Percentiles rank a stretch among this genome's conserved stretches.
These are phyloP conservation scores for Starmerella scarabaei DNA, from an alignment of 805 yeast species.

Conservation along the genomic window DNA sequence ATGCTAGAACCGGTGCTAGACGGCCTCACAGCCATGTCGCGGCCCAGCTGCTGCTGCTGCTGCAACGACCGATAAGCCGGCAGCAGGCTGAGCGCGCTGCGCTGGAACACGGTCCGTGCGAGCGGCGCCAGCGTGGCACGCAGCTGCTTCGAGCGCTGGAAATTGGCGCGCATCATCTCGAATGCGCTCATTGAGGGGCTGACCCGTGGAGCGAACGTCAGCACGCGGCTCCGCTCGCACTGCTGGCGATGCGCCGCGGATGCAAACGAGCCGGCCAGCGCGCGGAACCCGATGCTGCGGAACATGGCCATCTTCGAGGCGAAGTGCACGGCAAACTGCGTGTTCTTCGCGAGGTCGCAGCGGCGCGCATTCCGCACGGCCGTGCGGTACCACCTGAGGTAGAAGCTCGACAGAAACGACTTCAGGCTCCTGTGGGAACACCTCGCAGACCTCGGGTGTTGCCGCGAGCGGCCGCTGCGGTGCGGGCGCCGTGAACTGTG, in stretches of 20 bases:
- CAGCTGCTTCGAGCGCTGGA: neutral
- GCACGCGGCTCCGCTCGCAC: neutral
- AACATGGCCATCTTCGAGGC: neutral
- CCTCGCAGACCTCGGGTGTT: too few relatives aligned
- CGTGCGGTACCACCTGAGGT: too few relatives aligned
- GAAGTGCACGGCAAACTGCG: neutral
- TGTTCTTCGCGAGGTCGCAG: neutral
- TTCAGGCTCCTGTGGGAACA: neutral
- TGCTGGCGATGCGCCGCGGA: neutral
- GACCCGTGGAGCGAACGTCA: neutral
- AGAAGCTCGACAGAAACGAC: too few relatives aligned
- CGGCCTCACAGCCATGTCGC: neutral
- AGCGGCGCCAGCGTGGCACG: neutral
- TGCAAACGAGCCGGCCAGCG: neutral
- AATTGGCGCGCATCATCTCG: neutral
- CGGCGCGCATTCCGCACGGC: neutral
- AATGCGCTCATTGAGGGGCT: neutral
- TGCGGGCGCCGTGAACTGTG: neutral
- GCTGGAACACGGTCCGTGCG: neutral
- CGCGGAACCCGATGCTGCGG: neutral
- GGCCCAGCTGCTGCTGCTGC: neutral
- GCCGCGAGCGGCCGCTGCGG: neutral
- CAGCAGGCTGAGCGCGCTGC: neutral
- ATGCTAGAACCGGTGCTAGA: neutral
- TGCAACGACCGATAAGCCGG: neutral